These are phyloP conservation scores for Microcyclosporella mali DNA, from an alignment of 2,329 filamentous ascomycete genomes.

Conservation along the genomic window DNA sequence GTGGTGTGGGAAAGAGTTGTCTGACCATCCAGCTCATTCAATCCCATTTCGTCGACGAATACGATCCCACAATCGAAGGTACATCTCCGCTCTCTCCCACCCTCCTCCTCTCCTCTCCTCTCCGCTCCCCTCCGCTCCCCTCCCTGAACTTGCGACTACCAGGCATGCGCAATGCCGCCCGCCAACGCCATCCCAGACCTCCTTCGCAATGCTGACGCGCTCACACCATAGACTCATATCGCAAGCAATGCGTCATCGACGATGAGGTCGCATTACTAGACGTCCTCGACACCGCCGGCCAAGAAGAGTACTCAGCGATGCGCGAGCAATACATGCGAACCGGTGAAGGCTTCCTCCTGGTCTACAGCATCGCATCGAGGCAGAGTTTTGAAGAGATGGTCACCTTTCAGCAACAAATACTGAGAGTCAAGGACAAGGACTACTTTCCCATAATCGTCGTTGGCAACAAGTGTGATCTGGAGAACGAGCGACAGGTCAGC, in stretches of 20 bases:
- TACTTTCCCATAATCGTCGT: conserved; percentile 99
- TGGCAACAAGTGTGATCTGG: conserved; percentile 98
- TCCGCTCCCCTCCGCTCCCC: background rate
- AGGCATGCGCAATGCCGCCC: background rate
- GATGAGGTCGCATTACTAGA: conserved; percentile 96
- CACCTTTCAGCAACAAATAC: conserved; percentile 97
- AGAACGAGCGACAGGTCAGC: conserved; percentile 82
- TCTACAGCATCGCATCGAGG: conserved; percentile 96
- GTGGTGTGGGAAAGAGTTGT: conserved; percentile 98
- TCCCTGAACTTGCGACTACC: no score
- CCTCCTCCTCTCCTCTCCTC: background rate
- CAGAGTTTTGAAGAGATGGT: conserved; percentile 98
- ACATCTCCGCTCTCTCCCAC: conserved; percentile 29
- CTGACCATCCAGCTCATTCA: conserved; percentile 80
- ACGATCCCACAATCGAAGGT: conserved; percentile 99
- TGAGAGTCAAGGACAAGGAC: conserved; percentile 98
- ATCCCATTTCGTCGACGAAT: conserved; percentile 98
- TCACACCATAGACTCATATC: conserved; percentile 79
- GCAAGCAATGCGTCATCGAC: conserved; percentile 99
- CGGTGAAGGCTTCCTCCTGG: conserved; percentile 92
- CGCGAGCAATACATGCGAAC: conserved; percentile 99
- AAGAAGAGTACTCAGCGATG: conserved; percentile 99
- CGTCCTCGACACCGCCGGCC: conserved; percentile 94
- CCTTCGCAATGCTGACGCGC: conserved; percentile 1
- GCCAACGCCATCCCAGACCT: conserved; percentile 18